Percentiles rank a stretch among this genome's conserved stretches.
Evolutionary conservation across 306 rosid genomes (phyloP).

Genomic region (Cicer chorassanicum): DNA sequence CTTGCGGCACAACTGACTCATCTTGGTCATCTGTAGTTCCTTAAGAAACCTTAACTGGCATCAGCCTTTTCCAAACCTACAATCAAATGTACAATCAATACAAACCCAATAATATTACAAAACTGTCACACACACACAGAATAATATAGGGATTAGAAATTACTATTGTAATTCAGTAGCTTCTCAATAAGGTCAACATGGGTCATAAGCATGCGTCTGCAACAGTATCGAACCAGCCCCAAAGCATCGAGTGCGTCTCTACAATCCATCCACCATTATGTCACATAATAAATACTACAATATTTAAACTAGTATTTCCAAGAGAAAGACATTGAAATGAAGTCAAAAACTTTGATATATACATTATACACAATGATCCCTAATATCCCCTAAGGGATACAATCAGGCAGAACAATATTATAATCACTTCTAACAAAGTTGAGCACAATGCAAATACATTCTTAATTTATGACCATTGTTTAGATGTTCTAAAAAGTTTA

Average conservation of each 20-base stretch:
- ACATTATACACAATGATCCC: not conserved
- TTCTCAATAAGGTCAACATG: conserved; percentile 97
- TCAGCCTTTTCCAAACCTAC: conserved; percentile 82
- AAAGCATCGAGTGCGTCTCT: conserved; percentile 94
- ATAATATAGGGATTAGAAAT: conserved; percentile 35
- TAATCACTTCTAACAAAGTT: conserved; percentile 1
- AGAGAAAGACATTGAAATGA: not conserved
- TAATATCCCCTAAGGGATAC: not conserved
- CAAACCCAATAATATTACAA: conserved; percentile 9
- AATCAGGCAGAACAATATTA: not conserved
- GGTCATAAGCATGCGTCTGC: conserved; percentile 97
- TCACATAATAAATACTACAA: conserved; percentile 9
- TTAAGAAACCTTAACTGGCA: conserved; percentile 47
- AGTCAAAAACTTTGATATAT: not conserved
- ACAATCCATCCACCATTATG: conserved; percentile 45
- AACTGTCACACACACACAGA: not conserved
- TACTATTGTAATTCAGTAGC: conserved; percentile 93
- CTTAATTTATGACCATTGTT: not conserved
- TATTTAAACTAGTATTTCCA: not conserved
- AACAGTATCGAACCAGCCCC: conserved; percentile 91
- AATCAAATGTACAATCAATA: conserved; percentile 26
- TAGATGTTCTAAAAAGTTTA: conserved; percentile 2
- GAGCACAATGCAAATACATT: not conserved
- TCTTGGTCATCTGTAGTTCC: conserved; percentile 23
- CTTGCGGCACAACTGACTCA: conserved; percentile 29